Evolutionary conservation across 345 rosid genomes (phyloP).

Genomic region (Chamaenerion angustifolium): DNA sequence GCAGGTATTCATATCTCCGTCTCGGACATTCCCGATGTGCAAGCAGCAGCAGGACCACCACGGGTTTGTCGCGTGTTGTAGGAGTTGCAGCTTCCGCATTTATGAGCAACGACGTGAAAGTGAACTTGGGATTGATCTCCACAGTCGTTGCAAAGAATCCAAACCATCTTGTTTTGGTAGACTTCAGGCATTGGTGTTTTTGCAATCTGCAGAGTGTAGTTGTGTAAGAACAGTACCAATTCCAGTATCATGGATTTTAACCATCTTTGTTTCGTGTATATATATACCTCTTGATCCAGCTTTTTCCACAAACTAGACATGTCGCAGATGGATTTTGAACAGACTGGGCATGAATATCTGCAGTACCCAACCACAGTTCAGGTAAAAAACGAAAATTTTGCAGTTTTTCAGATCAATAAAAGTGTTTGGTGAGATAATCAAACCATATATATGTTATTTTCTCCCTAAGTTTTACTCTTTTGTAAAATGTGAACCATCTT

Average conservation of each 20-base stretch:
- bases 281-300: slow-evolving; percentile 67
- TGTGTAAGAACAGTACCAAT: not conserved
- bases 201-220: slow-evolving; percentile 37
- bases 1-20: slow-evolving; percentile 30
- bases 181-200: slow-evolving; percentile 62
- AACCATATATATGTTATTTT: too few species aligned
- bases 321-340: slow-evolving; percentile 70
- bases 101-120: slow-evolving; percentile 63
- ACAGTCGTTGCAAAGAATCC: slow-evolving; percentile 92
- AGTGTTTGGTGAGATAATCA: too few species aligned
- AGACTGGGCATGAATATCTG: slow-evolving; percentile 80
- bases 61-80: slow-evolving; percentile 66
- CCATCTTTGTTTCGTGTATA: too few species aligned
- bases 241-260: not conserved
- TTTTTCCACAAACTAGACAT: slow-evolving; percentile 64
- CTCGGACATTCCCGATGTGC: slow-evolving; percentile 40
- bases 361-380: not conserved
- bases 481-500: too few species aligned
- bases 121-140: slow-evolving; percentile 41
- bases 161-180: slow-evolving; percentile 64
- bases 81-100: slow-evolving; percentile 53
- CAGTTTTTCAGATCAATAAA: too few species aligned
- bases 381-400: too few species aligned
- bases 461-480: too few species aligned
- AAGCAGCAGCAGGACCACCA: slow-evolving; percentile 35